Base-by-base conservation (phyloP, 495 filamentous ascomycete species). In the Massariosphaeria phaeospora region DNA sequence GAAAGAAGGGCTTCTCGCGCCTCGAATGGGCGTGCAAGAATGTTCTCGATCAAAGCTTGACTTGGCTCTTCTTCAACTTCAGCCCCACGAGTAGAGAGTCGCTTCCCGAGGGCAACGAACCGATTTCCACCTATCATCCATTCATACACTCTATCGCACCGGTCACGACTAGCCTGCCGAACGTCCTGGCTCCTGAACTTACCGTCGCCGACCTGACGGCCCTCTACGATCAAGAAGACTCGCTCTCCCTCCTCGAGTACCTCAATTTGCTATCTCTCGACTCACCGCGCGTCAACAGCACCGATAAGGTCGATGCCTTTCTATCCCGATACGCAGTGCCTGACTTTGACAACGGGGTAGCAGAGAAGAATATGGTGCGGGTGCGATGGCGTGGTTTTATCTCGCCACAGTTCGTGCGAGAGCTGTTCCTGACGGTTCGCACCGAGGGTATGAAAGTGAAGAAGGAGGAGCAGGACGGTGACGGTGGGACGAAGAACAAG, bases 1-100 rank as follows among this genome's bases (percentile, higher is more conserved):
- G 91, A 24, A 95, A 91, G 68, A 94, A 93, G 61, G 87, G 85
- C 0, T 96, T 96, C 56, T 84, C 94, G 52, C 79, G 89, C 36
- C 78, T 96, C 33, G 72, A 86, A 12, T 89, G 89, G 74, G 89
- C 89, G 11, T 90, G 85, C 68, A 82, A 86, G 52, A 91, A 95
- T 57, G 86, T 88, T 30, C 74, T 96, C 6, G 82, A 79, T 31
- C 67, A 78, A 27, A 79, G 86, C 1, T 57, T 88, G 21, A 80
- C 82, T 1, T 97, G 91, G 89, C 74, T 96, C 1, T 91, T 96
- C 63, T 83, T 78, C 69, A 84, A 90, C 61, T 64, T 85, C 17
- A 26, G 55, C 2, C 72, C 63, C n/a, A 21, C 38, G 3, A 42
- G 43, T 25, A 29, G 3, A 5, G 55, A 58, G 23, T 15, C 54